Evolutionary conservation across 176 grass and related monocot genomes (phyloP).

Genomic region (Rhynchospora pubera): DNA sequence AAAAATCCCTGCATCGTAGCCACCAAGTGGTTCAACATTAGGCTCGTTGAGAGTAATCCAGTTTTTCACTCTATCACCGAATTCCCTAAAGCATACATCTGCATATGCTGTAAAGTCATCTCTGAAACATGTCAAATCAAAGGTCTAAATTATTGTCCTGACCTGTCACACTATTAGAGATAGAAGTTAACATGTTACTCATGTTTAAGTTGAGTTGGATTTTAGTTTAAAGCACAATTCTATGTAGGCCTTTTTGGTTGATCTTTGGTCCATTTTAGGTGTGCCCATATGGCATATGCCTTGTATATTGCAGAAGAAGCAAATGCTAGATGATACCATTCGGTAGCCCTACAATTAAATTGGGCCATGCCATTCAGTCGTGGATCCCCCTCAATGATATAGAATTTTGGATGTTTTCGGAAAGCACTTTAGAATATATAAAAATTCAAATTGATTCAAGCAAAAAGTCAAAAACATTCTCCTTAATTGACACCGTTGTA

Average conservation of each 20-base stretch:
- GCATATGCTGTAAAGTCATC: slow-evolving; percentile 60
- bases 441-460: not conserved
- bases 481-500: not conserved
- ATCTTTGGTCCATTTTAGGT: not conserved
- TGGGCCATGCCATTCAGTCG: not conserved
- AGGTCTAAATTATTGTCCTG: not conserved
- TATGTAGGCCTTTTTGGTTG: not conserved
- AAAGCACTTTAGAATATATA: not conserved
- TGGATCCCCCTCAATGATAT: not conserved
- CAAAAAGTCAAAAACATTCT: not conserved
- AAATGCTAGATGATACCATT: not conserved
- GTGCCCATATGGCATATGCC: not conserved
- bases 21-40: slow-evolving; percentile 51
- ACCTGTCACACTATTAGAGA: not conserved
- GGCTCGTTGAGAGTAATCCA: slow-evolving; percentile 78
- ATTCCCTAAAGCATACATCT: slow-evolving; percentile 57
- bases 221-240: not conserved
- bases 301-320: not conserved
- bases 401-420: not conserved
- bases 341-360: not conserved
- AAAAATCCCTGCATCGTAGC: slow-evolving; percentile 14
- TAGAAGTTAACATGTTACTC: not conserved
- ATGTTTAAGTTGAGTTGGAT: not conserved
- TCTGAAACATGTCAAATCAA: slow-evolving; percentile 31
- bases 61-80: slow-evolving; percentile 60